Evolutionary conservation across 768 basidiomycete species (phyloP), one percentile per base, ranked within the genome.

Genomic region (Trametes cubensis): DNA sequence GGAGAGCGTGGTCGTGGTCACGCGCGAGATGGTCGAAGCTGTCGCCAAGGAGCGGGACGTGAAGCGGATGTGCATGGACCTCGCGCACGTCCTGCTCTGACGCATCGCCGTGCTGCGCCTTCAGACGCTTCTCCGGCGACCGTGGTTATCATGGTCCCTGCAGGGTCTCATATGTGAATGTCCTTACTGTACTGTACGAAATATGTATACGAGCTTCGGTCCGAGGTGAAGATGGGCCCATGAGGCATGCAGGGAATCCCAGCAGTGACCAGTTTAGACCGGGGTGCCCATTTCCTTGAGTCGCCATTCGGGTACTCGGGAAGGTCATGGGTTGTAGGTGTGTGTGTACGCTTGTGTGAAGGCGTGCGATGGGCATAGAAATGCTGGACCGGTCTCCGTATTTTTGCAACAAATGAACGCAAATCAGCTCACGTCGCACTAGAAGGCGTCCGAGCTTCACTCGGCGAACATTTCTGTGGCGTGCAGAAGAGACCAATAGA

Each of bases 31-130:
- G 81, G 81, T 92, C 3, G 88, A 90, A 68, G 72, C 72, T 2
- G 80, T 93, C 8, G 90, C 86, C 20, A 77, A 72, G 67, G 85
- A 88, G 70, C 80, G 91, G 70, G 81, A 81, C 53, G 85, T 95
- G 48, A 94, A 92, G 77, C 80, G 75, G 59, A 84, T 84, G 77
- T 86, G 84, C 73, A 80, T 91, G 77, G 81, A 84, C 65, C 69
- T 84, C 69, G 76, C 72, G 3, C 83, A 84, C 77, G 84, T 89
- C 30, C 71, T 86, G 61, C 65, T 85, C 58, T 83, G 47, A 55
- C 7, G 14, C 41, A n/a, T 15, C 10, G 34, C 34, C 34, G 34
- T 10, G 5, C 34, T 2, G 34, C 34, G 5, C 34, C 5, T 34
- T 11, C 34, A 6, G 6, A 34, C 10, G 5, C 6, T 34, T 34